These are phyloP conservation scores for Fusarium scirpi DNA, from an alignment of 2,329 filamentous ascomycete species.

Conservation along the genomic window DNA sequence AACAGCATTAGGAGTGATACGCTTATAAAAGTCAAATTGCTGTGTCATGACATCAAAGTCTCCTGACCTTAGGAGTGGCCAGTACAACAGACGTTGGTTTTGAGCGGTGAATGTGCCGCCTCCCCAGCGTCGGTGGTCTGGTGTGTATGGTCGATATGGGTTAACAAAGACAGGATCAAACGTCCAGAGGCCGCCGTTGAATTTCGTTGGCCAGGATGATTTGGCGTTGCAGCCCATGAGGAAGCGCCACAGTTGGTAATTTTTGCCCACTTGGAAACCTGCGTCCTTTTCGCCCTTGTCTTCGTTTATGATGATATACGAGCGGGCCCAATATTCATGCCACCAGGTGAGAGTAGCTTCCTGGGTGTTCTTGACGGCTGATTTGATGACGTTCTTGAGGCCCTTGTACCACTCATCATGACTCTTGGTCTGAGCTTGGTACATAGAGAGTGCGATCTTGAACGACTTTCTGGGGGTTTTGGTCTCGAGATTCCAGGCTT, in stretches of 20 bases:
- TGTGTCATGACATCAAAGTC: conserved; percentile 16
- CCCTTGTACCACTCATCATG: conserved; percentile 18
- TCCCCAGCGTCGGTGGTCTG: conserved; percentile 2
- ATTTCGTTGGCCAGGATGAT: conserved; percentile 6
- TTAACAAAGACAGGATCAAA: conserved; percentile 9
- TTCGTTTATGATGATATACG: conserved; percentile 16
- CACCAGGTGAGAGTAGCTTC: conserved; percentile 7
- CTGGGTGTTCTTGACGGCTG: not conserved
- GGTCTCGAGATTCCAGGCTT: not conserved
- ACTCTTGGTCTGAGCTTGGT: not conserved
- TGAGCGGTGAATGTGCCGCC: conserved; percentile 11
- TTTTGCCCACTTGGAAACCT: conserved; percentile 12
- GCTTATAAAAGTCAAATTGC: conserved; percentile 17
- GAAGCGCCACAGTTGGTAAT: conserved; percentile 21
- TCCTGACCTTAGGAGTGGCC: conserved; percentile 4
- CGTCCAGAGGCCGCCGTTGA: conserved; percentile 20
- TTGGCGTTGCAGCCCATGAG: conserved; percentile 19
- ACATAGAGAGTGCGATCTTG: not conserved
- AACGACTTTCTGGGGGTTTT: not conserved
- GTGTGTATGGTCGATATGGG: conserved; percentile 3
- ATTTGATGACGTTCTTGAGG: not conserved
- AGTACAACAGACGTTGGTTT: conserved; percentile 7
- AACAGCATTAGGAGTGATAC: conserved; percentile 9
- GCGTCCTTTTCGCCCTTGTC: not conserved
- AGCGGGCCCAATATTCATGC: conserved; percentile 5